Evolutionary conservation across 345 rosid species (phyloP).

Genomic region (Atalantia buxifolia): DNA sequence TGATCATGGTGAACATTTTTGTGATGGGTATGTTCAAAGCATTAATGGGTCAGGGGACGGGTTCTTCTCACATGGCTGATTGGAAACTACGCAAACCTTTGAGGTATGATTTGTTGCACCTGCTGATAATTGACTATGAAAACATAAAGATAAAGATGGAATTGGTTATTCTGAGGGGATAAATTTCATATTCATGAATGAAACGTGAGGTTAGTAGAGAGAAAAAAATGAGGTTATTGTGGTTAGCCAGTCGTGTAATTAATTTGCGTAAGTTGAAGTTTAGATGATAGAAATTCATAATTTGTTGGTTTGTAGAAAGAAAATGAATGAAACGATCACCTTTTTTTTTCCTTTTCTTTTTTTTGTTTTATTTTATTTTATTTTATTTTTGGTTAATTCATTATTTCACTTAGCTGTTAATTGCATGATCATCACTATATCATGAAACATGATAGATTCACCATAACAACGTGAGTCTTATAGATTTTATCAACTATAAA

Average conservation of each 20-base stretch:
- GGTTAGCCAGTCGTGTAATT: not conserved
- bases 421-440: no score
- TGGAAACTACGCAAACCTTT: not conserved
- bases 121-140: not conserved
- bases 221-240: not conserved
- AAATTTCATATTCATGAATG: not conserved
- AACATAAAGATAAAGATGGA: no score
- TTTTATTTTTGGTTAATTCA: not conserved
- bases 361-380: not conserved
- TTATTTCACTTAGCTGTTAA: not conserved
- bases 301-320: not conserved
- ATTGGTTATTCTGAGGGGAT: not conserved
- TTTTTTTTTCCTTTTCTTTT: not conserved
- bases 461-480: not conserved
- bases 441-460: not conserved
- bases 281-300: not conserved
- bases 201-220: not conserved
- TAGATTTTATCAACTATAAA: no score
- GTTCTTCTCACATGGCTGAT: slow-evolving; percentile 24
- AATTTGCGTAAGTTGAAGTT: not conserved
- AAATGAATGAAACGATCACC: no score
- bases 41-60: slow-evolving; percentile 30
- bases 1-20: slow-evolving; percentile 13
- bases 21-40: slow-evolving; percentile 23
- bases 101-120: not conserved